These are phyloP conservation scores for Ophioceras dolichostomum DNA, from an alignment of 2,329 filamentous ascomycete species.

Conservation along the genomic window DNA sequence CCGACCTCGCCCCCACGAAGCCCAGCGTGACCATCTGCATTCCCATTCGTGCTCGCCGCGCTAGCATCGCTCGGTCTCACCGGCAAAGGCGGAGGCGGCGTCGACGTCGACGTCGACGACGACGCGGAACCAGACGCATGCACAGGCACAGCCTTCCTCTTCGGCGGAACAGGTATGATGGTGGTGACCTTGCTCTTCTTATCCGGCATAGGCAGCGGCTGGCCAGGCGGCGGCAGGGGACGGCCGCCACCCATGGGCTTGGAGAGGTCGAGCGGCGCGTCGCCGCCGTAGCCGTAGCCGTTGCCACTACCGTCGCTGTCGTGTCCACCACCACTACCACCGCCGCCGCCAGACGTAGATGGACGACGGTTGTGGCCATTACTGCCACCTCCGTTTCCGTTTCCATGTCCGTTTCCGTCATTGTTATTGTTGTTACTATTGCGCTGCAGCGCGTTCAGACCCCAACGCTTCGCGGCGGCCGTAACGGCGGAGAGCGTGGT, in stretches of 20 bases:
- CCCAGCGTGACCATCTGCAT: background rate
- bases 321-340: conserved; percentile 2
- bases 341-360: no score
- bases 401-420: no score
- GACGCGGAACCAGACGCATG: conserved; percentile 18
- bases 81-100: no score
- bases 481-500: conserved; percentile 41
- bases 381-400: no score
- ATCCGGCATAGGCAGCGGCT: conserved; percentile 60
- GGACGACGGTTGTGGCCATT: no score
- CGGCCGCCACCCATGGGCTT: conserved; percentile 75
- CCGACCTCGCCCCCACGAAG: background rate
- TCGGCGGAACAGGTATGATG: conserved; percentile 36
- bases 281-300: conserved; percentile 7
- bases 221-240: conserved; percentile 70
- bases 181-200: conserved; percentile 45
- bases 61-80: no score
- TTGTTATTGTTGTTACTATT: conserved; percentile 15
- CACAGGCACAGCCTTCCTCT: conserved; percentile 49
- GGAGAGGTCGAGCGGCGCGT: conserved; percentile 27
- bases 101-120: background rate
- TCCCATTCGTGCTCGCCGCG: no score
- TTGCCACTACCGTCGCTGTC: background rate
- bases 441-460: conserved; percentile 42
- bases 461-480: conserved; percentile 44